Base-by-base conservation (phyloP, 805 yeast species). In the Saccharomyces cerevisiae region DNA sequence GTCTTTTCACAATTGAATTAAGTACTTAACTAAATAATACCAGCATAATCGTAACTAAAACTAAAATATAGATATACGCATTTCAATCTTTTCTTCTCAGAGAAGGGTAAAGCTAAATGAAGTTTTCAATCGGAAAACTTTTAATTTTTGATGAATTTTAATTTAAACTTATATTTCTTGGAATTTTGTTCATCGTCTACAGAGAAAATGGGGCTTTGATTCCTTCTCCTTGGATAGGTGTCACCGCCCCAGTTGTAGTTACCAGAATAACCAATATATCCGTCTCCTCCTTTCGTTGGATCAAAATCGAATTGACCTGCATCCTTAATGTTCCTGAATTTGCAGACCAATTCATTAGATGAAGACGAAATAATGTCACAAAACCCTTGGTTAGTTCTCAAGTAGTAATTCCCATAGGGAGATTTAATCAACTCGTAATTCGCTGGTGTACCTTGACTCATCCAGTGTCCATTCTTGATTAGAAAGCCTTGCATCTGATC, bases 401-500 rank as follows among this genome's bases (percentile, higher is more conserved):
- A 64, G 54, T 82, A 79, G 62, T 81, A 79, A n/a, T 94, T 94
- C 2, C 94, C 94, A 69, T 81, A 82, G 32, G 79, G 78, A 31
- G 85, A 80, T 52, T 82, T 77, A 31, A 70, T 63, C 27, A 87
- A 61, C 27, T 76, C 76, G 71, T 77, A 91, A 4, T 85, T 82
- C 4, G 97, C 98, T 70, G 97, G 92, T 0, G 94, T 81, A 1
- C 97, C 97, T 46, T 72, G 67, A 4, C 78, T 66, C 71, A 85
- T 88, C 94, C 96, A 91, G 59, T 82, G 79, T 3, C 99, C 99
- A 63, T 81, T 87, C 56, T 87, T 81, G 63, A 91, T 92, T 55
- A 92, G 64, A 61, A 69, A 75, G 1, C 89, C 90, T 11, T 31
- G 29, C 6, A 26, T 22, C 49, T 66, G 57, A 1, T 60, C 53